phyloP scores from a whole-genome alignment of 192 early-diverging fungal genomes.

The Funneliformis mosseae region DNA sequence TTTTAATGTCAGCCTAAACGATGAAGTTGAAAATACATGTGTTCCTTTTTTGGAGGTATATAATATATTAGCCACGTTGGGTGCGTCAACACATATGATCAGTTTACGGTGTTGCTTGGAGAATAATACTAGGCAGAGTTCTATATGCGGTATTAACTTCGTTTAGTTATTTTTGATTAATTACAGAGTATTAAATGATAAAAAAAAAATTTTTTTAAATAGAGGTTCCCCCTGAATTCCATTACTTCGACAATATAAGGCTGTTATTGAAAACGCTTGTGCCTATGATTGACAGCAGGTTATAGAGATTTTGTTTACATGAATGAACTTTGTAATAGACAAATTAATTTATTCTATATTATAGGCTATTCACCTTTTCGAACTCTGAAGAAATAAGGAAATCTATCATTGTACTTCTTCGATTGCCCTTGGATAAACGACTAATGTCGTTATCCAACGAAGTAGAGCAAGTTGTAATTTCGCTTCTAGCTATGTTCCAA shows the following conservation, averaged over 20 bases:
- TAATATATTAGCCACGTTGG: not conserved
- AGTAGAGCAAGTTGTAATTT: not conserved
- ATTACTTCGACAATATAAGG: not conserved
- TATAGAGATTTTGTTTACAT: not conserved
- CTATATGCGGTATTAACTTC: not conserved
- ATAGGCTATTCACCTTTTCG: not conserved
- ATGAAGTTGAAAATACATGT: no score
- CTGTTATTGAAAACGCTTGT: not conserved
- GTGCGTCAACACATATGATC: not conserved
- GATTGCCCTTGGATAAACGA: constrained; percentile 13
- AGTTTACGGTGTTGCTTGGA: not conserved
- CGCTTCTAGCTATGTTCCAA: not conserved
- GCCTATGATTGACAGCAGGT: not conserved
- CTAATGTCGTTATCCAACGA: not conserved
- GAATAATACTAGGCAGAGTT: not conserved
- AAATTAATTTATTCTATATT: not conserved
- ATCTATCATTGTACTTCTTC: constrained; percentile 9
- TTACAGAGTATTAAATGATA: not conserved
- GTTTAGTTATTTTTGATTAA: not conserved
- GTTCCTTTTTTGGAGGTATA: not conserved
- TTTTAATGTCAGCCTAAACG: not conserved
- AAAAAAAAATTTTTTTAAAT: not conserved
- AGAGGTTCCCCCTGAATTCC: not conserved
- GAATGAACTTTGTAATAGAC: not conserved
- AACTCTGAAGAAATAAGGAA: constrained; percentile 18